These are phyloP conservation scores for Aspergillus incahuasiensis DNA, from an alignment of 495 filamentous ascomycete genomes.

Conservation along the genomic window DNA sequence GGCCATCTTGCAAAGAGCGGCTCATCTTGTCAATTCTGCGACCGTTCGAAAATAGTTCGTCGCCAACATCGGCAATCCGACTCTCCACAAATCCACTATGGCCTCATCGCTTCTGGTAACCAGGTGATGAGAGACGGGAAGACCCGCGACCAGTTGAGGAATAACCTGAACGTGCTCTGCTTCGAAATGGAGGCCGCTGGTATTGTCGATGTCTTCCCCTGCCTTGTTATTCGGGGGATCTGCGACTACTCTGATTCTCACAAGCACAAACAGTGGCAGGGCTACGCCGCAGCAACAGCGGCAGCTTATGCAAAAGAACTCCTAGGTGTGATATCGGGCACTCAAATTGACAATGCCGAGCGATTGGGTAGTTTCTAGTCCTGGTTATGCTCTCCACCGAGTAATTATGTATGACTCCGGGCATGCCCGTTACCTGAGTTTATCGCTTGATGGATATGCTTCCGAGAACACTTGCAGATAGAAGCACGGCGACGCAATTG, in stretches of 20 bases:
- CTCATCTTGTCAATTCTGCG: conserved; percentile 15
- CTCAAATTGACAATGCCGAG: background rate
- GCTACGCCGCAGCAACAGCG: conserved; percentile 30
- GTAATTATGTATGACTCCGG: no score
- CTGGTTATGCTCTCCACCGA: no score
- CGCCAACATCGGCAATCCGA: conserved; percentile 7
- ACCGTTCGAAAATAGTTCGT: conserved; percentile 2
- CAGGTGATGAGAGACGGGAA: conserved; percentile 13
- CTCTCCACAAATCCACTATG: conserved; percentile 20
- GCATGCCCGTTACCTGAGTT: no score
- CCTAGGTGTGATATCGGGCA: conserved; percentile 14
- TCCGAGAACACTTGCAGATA: no score
- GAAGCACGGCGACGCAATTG: no score
- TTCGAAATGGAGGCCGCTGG: conserved; percentile 46
- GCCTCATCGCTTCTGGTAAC: conserved; percentile 18
- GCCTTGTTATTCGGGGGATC: conserved; percentile 37
- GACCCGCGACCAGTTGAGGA: conserved; percentile 8
- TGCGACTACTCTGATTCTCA: conserved; percentile 39
- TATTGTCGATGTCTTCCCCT: conserved; percentile 32
- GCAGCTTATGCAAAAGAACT: conserved; percentile 34
- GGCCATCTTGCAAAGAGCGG: conserved; percentile 9
- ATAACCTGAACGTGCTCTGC: conserved; percentile 20
- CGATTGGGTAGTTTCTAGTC: background rate
- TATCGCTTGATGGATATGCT: no score
- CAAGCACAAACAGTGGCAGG: conserved; percentile 37